These are phyloP conservation scores for Coemansia sp. DNA, from an alignment of 192 early-diverging fungal genomes.

Conservation along the genomic window DNA sequence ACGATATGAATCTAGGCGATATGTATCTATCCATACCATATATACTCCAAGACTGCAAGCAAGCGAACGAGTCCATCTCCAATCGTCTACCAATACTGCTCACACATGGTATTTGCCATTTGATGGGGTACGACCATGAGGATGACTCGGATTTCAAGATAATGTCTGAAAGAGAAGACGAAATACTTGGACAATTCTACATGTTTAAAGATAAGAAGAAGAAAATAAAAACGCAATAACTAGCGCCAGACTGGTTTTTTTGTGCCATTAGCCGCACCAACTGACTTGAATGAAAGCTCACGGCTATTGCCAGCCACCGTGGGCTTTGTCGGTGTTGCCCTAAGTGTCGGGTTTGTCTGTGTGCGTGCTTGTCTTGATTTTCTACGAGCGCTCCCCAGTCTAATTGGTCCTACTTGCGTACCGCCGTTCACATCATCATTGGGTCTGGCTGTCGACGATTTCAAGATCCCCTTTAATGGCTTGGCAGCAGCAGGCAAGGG, in stretches of 20 bases:
- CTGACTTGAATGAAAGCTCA: constrained; percentile 48
- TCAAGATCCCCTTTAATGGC: constrained; percentile 50
- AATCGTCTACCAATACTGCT: constrained; percentile 61
- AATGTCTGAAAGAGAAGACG: constrained; percentile 41
- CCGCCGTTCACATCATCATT: not conserved
- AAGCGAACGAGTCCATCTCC: constrained; percentile 49
- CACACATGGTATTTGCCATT: constrained; percentile 68
- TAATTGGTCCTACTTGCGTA: constrained; percentile 32
- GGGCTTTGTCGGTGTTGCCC: constrained; percentile 39
- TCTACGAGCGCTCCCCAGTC: constrained; percentile 38
- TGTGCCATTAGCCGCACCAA: constrained; percentile 16
- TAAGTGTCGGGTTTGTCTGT: constrained; percentile 31
- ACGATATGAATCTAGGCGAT: constrained; percentile 64
- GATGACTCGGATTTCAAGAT: constrained; percentile 49
- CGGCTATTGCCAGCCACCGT: constrained; percentile 11
- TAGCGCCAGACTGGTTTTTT: constrained; percentile 45
- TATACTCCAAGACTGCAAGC: constrained; percentile 57
- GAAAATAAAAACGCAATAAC: not conserved
- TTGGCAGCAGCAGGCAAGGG: constrained; percentile 41
- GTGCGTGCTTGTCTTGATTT: constrained; percentile 44
- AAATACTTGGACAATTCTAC: constrained; percentile 35
- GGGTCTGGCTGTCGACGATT: constrained; percentile 19
- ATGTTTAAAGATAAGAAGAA: constrained; percentile 9
- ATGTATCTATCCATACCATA: constrained; percentile 64
- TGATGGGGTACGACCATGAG: constrained; percentile 71